Conservation (phyloP, 2,329 filamentous ascomycete genomes). For the Fusarium guadeloupense region DNA sequence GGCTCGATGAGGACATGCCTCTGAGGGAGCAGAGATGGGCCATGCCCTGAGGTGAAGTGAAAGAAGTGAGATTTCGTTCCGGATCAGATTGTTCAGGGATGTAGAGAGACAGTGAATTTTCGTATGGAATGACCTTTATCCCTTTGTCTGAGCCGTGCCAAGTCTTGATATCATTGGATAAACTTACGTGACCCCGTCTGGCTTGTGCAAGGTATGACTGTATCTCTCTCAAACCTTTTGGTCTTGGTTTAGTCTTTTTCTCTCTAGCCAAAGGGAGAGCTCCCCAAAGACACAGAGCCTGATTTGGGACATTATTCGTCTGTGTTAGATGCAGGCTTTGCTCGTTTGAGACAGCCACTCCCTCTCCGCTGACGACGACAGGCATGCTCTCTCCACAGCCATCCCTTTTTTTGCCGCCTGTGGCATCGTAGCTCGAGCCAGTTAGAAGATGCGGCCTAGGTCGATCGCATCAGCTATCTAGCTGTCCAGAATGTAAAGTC, state of each 20-base stretch:
- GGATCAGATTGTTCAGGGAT: background rate
- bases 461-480: slow-evolving; percentile 10
- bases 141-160: background rate
- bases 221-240: background rate
- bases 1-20: background rate
- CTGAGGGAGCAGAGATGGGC: slow-evolving; percentile 30
- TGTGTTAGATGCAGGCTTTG: background rate
- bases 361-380: background rate
- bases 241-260: background rate
- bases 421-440: background rate
- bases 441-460: background rate
- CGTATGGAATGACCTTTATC: background rate
- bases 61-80: background rate
- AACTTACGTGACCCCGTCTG: background rate
- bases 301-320: slow-evolving; percentile 12
- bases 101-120: background rate
- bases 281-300: background rate
- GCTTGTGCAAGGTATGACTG: slow-evolving; percentile 13
- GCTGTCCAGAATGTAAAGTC: background rate
- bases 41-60: background rate
- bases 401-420: background rate
- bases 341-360: slow-evolving; percentile 9
- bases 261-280: slow-evolving; percentile 5
- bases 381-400: background rate
- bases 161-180: slow-evolving; percentile 7